phyloP scores from a whole-genome alignment of 352 stramenopile genomes.

The Phytophthora fragariaefolia region DNA sequence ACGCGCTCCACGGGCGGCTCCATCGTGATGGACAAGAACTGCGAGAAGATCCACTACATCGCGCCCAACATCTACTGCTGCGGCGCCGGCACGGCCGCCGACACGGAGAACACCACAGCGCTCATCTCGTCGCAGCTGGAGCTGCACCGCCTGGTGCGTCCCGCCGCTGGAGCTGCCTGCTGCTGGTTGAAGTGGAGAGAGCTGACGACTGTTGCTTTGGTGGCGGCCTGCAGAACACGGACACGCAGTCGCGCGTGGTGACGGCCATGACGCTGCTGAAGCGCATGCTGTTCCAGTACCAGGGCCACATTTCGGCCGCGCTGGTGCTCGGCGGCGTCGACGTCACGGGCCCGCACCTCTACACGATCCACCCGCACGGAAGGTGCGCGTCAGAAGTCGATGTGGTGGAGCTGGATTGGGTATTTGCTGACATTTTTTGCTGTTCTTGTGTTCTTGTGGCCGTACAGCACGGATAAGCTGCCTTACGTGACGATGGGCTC shows the following conservation, averaged over 20 bases:
- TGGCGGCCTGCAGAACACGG: conserved; percentile 62
- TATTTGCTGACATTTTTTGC: background rate
- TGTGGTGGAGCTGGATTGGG: no score
- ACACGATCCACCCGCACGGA: conserved; percentile 98
- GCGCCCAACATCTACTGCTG: conserved; percentile 99
- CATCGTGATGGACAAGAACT: conserved; percentile 99
- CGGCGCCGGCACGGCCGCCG: conserved; percentile 96
- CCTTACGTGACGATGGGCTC: conserved; percentile 99
- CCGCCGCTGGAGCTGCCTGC: background rate
- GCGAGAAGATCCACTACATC: conserved; percentile 99
- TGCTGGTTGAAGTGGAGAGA: conserved; percentile 3
- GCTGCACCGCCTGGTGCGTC: conserved; percentile 92
- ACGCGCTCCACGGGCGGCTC: conserved; percentile 96
- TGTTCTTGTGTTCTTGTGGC: conserved; percentile 4
- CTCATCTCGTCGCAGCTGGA: conserved; percentile 94
- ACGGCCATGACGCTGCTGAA: conserved; percentile 98
- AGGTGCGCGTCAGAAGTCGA: conserved; percentile 41
- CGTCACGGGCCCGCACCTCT: conserved; percentile 95
- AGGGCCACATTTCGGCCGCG: conserved; percentile 96
- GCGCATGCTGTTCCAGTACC: conserved; percentile 96
- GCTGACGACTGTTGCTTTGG: background rate
- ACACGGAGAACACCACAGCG: conserved; percentile 95
- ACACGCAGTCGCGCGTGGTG: conserved; percentile 92
- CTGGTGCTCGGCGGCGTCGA: conserved; percentile 99
- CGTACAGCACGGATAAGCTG: conserved; percentile 92